Base-by-base conservation (phyloP, 2,329 filamentous ascomycete genomes). In the Epichloe typhina region DNA sequence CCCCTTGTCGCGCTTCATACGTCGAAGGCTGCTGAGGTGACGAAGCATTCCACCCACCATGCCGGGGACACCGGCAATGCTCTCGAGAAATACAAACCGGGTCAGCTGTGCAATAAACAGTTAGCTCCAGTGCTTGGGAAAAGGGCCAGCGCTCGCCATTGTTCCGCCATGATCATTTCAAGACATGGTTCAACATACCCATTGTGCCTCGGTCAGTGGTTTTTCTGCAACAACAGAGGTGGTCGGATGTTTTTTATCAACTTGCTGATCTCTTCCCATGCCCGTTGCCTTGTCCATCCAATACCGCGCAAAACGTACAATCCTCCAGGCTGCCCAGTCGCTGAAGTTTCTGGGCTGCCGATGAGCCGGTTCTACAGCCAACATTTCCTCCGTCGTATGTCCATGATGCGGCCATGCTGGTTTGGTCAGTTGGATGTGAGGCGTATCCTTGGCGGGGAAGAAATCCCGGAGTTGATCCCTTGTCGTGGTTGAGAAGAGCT, bases 21-120 rank as follows among this genome's bases (percentile, higher is more conserved):
- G 78, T 43, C 91, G 77, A 61, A 97, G 77, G 57, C 84, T 90
- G 63, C 85, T 82, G 38, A 97, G 75, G 68, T 98, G 93, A 36
- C 93, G 77, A 15, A 97, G 74, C 86, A 95, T 96, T 21, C 89
- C 93, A 0, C 85, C 93, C 0, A 97, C 91, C 88, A 97, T 97
- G 7, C 93, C 93, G 0, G 93, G 93, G 0, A 97, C 93, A 36
- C 89, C 93, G 12, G 93, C 93, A 39, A 98, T 88, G 46, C 84
- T 90, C 67, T 98, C 93, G 36, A 98, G 77, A 67, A 98, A 98
- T 58, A 98, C 79, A 62, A 95, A 91, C 6, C 91, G 79, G 46
- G 86, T 79, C 59, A 96, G 75, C 74, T 74, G 42, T 49, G 2
- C 11, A n/a, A 7, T 9, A 6, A 11, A 7, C 3, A 11, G 39